phyloP scores from a whole-genome alignment of 2,329 filamentous ascomycete species.

The Aspergillus cejpii region DNA sequence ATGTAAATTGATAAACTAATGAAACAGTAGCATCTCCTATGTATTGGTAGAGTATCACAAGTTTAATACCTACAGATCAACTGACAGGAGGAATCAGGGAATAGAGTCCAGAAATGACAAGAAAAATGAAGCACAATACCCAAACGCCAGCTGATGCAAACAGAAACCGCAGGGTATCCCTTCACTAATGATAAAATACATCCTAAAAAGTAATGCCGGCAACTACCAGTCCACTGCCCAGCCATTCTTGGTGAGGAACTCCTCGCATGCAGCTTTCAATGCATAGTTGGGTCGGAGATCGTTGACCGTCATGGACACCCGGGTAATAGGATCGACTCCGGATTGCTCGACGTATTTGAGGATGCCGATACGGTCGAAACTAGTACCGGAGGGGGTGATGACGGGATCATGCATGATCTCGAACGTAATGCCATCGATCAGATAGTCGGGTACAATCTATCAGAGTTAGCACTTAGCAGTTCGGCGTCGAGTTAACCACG shows the following conservation, averaged over 20 bases:
- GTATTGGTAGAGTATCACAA: too few relatives aligned
- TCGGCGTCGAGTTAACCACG: background rate
- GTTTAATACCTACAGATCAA: too few relatives aligned
- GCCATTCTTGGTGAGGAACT: slow-evolving; percentile 78
- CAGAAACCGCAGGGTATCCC: background rate
- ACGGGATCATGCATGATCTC: slow-evolving; percentile 49
- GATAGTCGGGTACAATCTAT: slow-evolving; percentile 44
- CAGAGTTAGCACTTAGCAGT: slow-evolving; percentile 7
- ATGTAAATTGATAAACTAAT: slow-evolving; percentile 1
- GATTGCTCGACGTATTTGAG: slow-evolving; percentile 74
- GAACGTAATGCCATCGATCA: slow-evolving; percentile 46
- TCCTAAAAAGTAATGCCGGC: slow-evolving; percentile 1
- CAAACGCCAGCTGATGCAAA: background rate
- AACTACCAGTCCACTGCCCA: slow-evolving; percentile 84
- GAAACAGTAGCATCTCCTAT: too few relatives aligned
- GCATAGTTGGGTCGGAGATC: slow-evolving; percentile 78
- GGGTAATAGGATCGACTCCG: slow-evolving; percentile 73
- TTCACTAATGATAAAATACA: slow-evolving; percentile 1
- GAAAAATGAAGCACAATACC: background rate
- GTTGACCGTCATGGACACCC: slow-evolving; percentile 60
- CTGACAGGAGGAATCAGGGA: too few relatives aligned
- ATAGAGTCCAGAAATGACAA: too few relatives aligned
- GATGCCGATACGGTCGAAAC: slow-evolving; percentile 80
- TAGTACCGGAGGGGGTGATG: slow-evolving; percentile 68
- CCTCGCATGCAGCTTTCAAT: slow-evolving; percentile 72